Percentiles rank a stretch among this genome's conserved stretches.
Evolutionary conservation across 495 filamentous ascomycete genomes (phyloP).

Genomic region (Tuber melanosporum): DNA sequence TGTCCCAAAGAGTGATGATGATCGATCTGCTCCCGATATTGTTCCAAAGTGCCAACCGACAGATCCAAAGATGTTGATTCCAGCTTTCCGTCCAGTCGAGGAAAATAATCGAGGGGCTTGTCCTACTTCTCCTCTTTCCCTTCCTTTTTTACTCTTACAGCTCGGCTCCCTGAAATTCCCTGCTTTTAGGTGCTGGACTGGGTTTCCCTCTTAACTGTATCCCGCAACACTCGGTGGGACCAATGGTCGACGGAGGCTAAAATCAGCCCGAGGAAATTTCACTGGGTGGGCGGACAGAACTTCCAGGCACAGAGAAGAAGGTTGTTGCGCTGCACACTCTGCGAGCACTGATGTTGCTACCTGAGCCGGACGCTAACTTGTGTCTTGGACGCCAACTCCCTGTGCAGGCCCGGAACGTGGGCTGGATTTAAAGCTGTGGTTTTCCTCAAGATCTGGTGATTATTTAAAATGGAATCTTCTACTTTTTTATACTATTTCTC

Average conservation of each 20-base stretch:
- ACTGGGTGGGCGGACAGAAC: conserved; percentile 18
- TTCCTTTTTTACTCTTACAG: conserved; percentile 17
- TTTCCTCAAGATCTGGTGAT: conserved; percentile 12
- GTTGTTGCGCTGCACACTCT: conserved; percentile 29
- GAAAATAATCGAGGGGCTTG: conserved; percentile 12
- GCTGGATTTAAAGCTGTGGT: conserved; percentile 7
- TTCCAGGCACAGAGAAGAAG: conserved; percentile 23
- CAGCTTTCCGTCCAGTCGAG: conserved; percentile 4
- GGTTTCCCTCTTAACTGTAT: conserved; percentile 26
- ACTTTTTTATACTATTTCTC: conserved; percentile 11
- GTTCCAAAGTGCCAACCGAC: neutral
- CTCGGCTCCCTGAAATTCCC: conserved; percentile 26
- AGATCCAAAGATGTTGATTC: neutral
- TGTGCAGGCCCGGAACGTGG: conserved; percentile 17
- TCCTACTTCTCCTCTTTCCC: conserved; percentile 11
- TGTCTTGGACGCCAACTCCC: conserved; percentile 23
- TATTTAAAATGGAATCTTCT: conserved; percentile 14
- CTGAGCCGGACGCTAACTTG: conserved; percentile 8
- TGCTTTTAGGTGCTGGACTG: conserved; percentile 19
- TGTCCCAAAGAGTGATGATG: conserved; percentile 15
- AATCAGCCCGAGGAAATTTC: conserved; percentile 19
- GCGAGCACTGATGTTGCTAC: conserved; percentile 11
- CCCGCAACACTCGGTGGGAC: conserved; percentile 22
- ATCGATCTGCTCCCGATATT: neutral
- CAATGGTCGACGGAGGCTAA: conserved; percentile 28